Percentiles rank a stretch among this genome's conserved stretches.
These are phyloP conservation scores for Dispira parvispora DNA, from an alignment of 192 early-diverging fungal genomes.

Conservation along the genomic window DNA sequence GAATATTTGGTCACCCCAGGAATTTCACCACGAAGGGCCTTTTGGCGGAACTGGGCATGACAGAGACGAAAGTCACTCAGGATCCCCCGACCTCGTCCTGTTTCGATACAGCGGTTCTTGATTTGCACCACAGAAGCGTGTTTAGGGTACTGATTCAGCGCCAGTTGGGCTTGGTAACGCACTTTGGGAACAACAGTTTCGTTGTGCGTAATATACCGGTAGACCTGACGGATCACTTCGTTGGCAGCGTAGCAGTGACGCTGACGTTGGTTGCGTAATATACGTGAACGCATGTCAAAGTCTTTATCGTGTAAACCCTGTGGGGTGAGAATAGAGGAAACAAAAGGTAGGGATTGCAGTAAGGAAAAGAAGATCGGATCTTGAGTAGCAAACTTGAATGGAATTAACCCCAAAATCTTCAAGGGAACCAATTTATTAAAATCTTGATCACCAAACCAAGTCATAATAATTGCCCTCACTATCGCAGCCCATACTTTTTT, in stretches of 20 bases:
- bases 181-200: constrained; percentile 50
- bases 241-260: constrained; percentile 43
- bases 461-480: too few species aligned
- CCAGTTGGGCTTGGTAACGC: constrained; percentile 61
- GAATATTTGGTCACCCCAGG: constrained; percentile 66
- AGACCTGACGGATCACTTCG: constrained; percentile 56
- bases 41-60: constrained; percentile 63
- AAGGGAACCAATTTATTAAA: too few species aligned
- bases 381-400: too few species aligned
- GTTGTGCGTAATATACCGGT: constrained; percentile 61
- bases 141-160: constrained; percentile 44
- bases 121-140: constrained; percentile 44
- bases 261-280: constrained; percentile 56
- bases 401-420: too few species aligned
- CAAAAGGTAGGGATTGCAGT: too few species aligned
- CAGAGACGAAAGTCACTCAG: constrained; percentile 57
- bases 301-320: too few species aligned
- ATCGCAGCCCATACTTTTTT: too few species aligned
- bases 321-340: too few species aligned
- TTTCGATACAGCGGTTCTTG: constrained; percentile 55
- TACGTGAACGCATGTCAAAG: constrained; percentile 21
- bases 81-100: constrained; percentile 59
- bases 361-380: too few species aligned
- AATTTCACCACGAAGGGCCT: constrained; percentile 60
- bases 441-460: too few species aligned